Base-by-base conservation (phyloP, 78 protist species). In the Isochrysis galbana region DNA sequence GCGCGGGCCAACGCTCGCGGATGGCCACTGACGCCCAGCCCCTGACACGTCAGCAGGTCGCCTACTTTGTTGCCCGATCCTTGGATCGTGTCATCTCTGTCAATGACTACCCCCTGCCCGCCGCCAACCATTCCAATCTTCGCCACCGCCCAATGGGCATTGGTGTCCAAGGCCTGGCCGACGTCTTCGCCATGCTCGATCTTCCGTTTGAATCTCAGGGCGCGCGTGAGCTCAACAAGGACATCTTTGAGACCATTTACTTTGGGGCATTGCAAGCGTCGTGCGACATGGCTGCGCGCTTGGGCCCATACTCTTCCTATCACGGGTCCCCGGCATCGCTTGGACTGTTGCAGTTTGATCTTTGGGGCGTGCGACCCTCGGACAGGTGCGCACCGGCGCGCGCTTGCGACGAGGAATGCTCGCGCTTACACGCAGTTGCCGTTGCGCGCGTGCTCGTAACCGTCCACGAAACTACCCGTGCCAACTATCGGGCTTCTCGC, bases 171-270 rank as follows among this genome's bases (percentile, higher is more conserved):
- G 99, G 99, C 83, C 94, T 98, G 7, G 99, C 99, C 11, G 99
- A 98, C 93, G 97, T 94, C 38, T 98, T 98, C 94, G 92, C 96
- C 90, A 47, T 47, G 74, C 90, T 98, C 91, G 93, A 98, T 80
- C 0, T 97, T 67, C 98, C 99, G 25, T 98, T 97, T 45, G 99
- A 98, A 38, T 83, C 94, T 39, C 87, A 38, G 38, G 98, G 90
- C 61, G 99, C 99, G 7, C 74, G 91, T 19, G 83, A 41, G 77
- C 96, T 99, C 78, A 98, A 99, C 96, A 55, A 83, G n/a, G 97
- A 96, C 41, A 99, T 99, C 95, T 97, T 98, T 77, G 99, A 99
- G 95, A 97, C 99, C 55, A 98, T 99, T 78, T 99, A 99, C 96
- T 96, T 82, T 47, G 98, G 41, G 19, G 93, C 94, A 55, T 47